A percentile compares a stretch with the other conserved stretches of the same genome.
These are phyloP conservation scores for Gracilariopsis chorda DNA, from an alignment of 23 red algal genomes.

Conservation along the genomic window DNA sequence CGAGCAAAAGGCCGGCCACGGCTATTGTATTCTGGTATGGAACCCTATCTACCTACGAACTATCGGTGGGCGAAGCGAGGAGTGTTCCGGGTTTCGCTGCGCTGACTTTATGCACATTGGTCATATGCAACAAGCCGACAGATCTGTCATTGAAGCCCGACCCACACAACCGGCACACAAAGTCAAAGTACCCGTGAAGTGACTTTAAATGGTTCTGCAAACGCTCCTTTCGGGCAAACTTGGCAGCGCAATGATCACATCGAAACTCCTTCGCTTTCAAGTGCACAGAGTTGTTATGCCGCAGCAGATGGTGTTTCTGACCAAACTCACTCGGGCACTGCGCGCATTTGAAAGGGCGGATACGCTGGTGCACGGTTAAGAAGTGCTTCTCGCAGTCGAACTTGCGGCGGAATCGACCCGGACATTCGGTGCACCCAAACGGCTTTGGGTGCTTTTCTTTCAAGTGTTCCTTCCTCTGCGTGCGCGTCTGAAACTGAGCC, in stretches of 20 bases:
- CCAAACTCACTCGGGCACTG: constrained; percentile 35
- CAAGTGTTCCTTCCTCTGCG: not conserved
- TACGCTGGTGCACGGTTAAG: constrained; percentile 28
- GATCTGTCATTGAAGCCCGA: not conserved
- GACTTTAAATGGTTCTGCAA: constrained; percentile 24
- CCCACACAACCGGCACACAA: not conserved
- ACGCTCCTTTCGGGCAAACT: constrained; percentile 39
- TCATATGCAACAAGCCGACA: not conserved
- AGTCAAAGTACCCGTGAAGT: constrained; percentile 8
- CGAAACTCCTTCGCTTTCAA: constrained; percentile 16
- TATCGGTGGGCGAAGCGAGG: too few species aligned
- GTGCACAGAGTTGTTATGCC: constrained; percentile 58
- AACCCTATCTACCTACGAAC: too few species aligned
- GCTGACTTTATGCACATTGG: not conserved
- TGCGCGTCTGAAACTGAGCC: too few species aligned
- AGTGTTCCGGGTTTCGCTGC: too few species aligned
- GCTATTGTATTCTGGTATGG: too few species aligned
- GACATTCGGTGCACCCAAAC: not conserved
- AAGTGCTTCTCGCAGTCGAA: constrained; percentile 48
- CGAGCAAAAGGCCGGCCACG: too few species aligned
- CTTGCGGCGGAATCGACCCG: not conserved
- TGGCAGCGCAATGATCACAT: not conserved
- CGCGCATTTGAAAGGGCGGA: constrained; percentile 49
- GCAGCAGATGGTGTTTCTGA: constrained; percentile 59
- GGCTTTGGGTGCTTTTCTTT: not conserved